Evolutionary conservation across 345 rosid genomes (phyloP), one percentile per base, ranked within the genome.

Genomic region (Hirschfeldia incana): DNA sequence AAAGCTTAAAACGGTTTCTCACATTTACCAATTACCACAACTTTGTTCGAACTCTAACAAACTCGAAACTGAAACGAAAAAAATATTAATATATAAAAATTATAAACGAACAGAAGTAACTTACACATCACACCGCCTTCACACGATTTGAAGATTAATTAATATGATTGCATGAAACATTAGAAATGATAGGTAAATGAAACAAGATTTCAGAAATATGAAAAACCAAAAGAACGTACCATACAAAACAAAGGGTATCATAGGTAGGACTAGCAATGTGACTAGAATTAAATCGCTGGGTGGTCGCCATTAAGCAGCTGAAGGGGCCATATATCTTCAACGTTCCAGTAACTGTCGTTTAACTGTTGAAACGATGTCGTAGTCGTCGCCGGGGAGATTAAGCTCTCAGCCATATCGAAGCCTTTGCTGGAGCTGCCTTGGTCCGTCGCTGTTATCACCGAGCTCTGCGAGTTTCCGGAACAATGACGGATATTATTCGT

Each of bases 271-370:
- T 39, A 39, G 46, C 46, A 39, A 10, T 39, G 13, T 39, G 46
- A 39, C 46, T 9, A 39, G 10, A 39, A 39, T 67, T 44, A 76
- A 76, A 76, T 63, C 13, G 63, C 59, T 58, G 42, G 29, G 66
- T 78, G 67, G 46, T 72, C 67, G 64, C 53, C 84, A 58, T 84
- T 89, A 42, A 88, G 87, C 58, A 90, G 61, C 11, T 92, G 91
- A 85, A 90, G 83, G 67, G 97, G 88, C 97, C 97, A 92, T 44
- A 92, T 72, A 74, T 94, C 91, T 77, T 92, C 98, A 83, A 89
- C 83, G 87, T 81, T 88, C 98, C 98, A 94, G 78, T 85, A 90
- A 72, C 62, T 83, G 12, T 89, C 97, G 62, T 66, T 86, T 0
- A 91, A 62, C 29, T 90, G 89, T 15, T 72, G 37, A 44, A 80